Evolutionary conservation across 768 basidiomycete genomes (phyloP), one percentile per base, ranked within the genome.

Genomic region (Grammothele lineata): DNA sequence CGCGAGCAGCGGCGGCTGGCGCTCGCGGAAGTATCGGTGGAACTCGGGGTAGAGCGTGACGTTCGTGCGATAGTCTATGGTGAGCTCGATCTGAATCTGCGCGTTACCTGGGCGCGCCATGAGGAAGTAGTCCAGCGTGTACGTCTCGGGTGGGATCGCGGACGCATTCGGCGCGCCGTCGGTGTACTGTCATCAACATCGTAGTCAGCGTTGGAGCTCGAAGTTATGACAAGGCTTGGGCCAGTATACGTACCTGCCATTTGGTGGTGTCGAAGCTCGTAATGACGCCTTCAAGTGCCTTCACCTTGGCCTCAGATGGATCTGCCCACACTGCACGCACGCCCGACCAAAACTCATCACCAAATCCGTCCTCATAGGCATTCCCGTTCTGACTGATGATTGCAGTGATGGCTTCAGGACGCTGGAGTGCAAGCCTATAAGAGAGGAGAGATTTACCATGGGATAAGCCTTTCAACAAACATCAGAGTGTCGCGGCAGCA

Each of bases 311-410:
- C 3, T 50, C 45, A 9, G 57, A 51, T 4, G 57, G 60, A 11
- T 62, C 55, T 12, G 48, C 59, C 69, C 72, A 72, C 37, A 63
- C 68, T 8, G 45, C 44, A 15, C 61, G 43, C 22, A 73, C 37
- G 14, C 55, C 46, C 14, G 62, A 60, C 72, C 73, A 76, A 53
- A 71, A 72, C 3, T 19, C 32, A 2, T 51, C 43, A 1, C 71
- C 70, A 4, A 77, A 56, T 0, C 75, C 77, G 26, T 71, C 75
- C 3, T 59, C 62, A 55, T 70, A 77, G 0, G 72, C 71, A 54
- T 77, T 77, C 7, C 75, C 76, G 51, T 74, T 77, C 58, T 78
- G 76, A 2, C 66, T 49, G 50, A 76, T 65, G 52, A 77, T 68
- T 3, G 67, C 76, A 3, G 62, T 69, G 53, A 77, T 65, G 18